phyloP scores from a whole-genome alignment of 306 rosid species.

The Casuarina equisetifolia region DNA sequence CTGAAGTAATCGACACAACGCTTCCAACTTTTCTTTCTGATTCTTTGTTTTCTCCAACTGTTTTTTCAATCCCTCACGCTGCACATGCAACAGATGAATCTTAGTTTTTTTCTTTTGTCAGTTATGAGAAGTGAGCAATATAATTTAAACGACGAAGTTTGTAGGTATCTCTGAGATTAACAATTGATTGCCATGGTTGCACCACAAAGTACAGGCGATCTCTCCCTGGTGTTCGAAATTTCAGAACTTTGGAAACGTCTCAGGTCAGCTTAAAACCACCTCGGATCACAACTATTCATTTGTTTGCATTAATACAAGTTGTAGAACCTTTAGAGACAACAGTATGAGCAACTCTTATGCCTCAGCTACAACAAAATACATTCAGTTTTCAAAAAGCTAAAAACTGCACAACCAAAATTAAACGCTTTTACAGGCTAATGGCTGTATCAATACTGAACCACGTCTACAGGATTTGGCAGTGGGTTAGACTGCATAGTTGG shows the following conservation, averaged over 20 bases:
- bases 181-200: no score
- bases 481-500: neutral
- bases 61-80: conserved; percentile 84
- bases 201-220: no score
- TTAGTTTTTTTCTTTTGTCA: neutral
- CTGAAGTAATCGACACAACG: conserved; percentile 84
- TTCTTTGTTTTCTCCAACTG: conserved; percentile 79
- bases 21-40: conserved; percentile 86
- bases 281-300: neutral
- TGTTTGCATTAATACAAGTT: neutral
- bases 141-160: neutral
- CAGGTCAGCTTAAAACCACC: neutral
- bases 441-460: neutral
- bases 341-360: neutral
- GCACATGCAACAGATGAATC: conserved; percentile 33
- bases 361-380: neutral
- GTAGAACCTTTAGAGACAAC: neutral
- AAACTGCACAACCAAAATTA: neutral
- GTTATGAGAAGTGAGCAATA: neutral
- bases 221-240: neutral
- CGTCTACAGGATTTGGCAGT: neutral
- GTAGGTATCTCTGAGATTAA: no score
- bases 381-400: neutral
- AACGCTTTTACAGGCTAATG: neutral
- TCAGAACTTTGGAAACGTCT: neutral